Percentiles rank a stretch among this genome's conserved stretches.
These are phyloP conservation scores for Aphanomyces stellatus DNA, from an alignment of 352 stramenopile genomes.

Conservation along the genomic window DNA sequence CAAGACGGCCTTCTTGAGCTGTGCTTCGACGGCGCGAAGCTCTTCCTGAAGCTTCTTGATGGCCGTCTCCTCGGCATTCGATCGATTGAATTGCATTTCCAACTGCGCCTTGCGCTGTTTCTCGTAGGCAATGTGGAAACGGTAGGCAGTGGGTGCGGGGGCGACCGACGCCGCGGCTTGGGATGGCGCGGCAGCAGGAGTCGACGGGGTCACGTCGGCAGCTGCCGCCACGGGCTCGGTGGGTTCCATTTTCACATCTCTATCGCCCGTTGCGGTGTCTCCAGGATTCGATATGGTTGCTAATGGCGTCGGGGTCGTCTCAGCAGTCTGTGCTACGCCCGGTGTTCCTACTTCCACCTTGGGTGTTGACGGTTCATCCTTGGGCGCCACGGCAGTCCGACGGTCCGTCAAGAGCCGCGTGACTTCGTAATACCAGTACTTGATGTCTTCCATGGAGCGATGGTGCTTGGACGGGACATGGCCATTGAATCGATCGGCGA, in stretches of 20 bases:
- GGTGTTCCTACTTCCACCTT: constrained; percentile 4
- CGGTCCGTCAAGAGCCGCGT: constrained; percentile 37
- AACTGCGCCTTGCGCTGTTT: constrained; percentile 63
- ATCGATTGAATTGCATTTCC: constrained; percentile 51
- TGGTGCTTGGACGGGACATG: constrained; percentile 9
- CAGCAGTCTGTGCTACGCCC: constrained; percentile 2
- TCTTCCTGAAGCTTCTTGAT: constrained; percentile 49
- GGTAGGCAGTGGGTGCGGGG: constrained; percentile 20
- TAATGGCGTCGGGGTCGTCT: background rate
- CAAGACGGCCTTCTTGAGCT: constrained; percentile 58
- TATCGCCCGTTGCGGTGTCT: too few relatives aligned
- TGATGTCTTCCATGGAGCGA: constrained; percentile 55
- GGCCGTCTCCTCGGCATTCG: constrained; percentile 54
- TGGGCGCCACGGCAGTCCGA: constrained; percentile 24
- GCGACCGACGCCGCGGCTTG: background rate
- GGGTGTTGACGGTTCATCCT: background rate
- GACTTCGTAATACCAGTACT: constrained; percentile 63
- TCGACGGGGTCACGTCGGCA: constrained; percentile 14
- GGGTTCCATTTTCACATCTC: background rate
- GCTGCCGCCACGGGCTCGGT: background rate
- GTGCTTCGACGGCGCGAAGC: constrained; percentile 43
- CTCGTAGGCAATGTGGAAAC: constrained; percentile 59
- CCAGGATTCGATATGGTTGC: too few relatives aligned
- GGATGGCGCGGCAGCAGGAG: background rate
- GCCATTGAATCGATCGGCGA: constrained; percentile 50